phyloP scores from a whole-genome alignment of 1,284 basidiomycete species.

The Cutaneotrichosporon sp. region DNA sequence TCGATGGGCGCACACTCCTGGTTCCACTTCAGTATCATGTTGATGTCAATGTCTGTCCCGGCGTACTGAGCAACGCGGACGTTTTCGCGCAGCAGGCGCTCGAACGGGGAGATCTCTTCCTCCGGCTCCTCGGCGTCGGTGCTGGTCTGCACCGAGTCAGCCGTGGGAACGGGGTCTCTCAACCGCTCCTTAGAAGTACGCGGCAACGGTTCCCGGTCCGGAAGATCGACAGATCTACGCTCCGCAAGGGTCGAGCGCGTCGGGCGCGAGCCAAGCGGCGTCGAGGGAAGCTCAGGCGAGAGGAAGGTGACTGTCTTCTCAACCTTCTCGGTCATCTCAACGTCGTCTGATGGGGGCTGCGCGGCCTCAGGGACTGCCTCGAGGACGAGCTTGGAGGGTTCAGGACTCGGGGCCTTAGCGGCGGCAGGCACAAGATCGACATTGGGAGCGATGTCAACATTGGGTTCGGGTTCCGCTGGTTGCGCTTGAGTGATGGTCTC shows the following conservation, averaged over 20 bases:
- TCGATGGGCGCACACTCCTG: slow-evolving; percentile 27
- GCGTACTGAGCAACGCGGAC: slow-evolving; percentile 7
- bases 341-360: not conserved
- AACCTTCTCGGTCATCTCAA: not conserved
- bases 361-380: not conserved
- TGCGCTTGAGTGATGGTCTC: no score
- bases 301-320: slow-evolving; percentile 23
- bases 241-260: slow-evolving; percentile 39
- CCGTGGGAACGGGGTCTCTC: slow-evolving; percentile 25
- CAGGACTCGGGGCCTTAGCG: not conserved
- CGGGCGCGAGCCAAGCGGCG: not conserved
- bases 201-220: slow-evolving; percentile 2
- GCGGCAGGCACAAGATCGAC: not conserved
- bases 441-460: not conserved
- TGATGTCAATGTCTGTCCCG: slow-evolving; percentile 19
- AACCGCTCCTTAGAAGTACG: not conserved
- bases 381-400: not conserved
- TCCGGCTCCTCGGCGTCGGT: slow-evolving; percentile 37
- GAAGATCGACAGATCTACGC: slow-evolving; percentile 33
- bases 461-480: no score
- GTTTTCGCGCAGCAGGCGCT: slow-evolving; percentile 29
- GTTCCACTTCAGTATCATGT: slow-evolving; percentile 37
- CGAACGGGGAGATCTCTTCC: slow-evolving; percentile 13
- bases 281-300: slow-evolving; percentile 8
- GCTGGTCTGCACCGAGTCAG: slow-evolving; percentile 30